Percentiles rank a stretch among this genome's conserved stretches.
These are phyloP conservation scores for Solanum piurae DNA, from an alignment of 257 asterid species.

Conservation along the genomic window DNA sequence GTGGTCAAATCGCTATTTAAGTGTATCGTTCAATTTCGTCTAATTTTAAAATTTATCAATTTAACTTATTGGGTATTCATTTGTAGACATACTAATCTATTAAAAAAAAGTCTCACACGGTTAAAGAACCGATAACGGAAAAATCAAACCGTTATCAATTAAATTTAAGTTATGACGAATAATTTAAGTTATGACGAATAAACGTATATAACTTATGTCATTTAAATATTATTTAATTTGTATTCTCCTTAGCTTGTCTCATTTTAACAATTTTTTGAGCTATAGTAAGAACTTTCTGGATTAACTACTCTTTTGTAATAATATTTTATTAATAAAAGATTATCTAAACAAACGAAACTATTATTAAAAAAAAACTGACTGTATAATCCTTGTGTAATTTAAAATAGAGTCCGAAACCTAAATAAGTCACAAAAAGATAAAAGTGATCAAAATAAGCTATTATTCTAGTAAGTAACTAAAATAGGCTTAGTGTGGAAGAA, in stretches of 20 bases:
- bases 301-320: not conserved
- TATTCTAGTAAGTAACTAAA: too few relatives aligned
- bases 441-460: too few relatives aligned
- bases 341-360: not conserved
- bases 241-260: not conserved
- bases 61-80: accelerated
- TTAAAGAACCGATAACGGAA: too few relatives aligned
- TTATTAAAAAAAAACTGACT: not conserved
- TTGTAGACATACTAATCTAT: too few relatives aligned
- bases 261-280: not conserved
- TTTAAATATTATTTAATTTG: not conserved
- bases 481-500: too few relatives aligned
- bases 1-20: too few relatives aligned
- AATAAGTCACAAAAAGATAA: too few relatives aligned
- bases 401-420: not conserved
- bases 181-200: too few relatives aligned
- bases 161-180: not conserved
- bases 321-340: not conserved
- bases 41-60: too few relatives aligned
- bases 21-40: too few relatives aligned
- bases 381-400: not conserved
- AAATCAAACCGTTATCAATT: too few relatives aligned
- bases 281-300: not conserved
- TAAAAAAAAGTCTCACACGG: too few relatives aligned
- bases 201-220: not conserved